A percentile compares a stretch with the other conserved stretches of the same genome.
phyloP scores from a whole-genome alignment of 2,329 filamentous ascomycete species.

The Alternaria brassicicola region DNA sequence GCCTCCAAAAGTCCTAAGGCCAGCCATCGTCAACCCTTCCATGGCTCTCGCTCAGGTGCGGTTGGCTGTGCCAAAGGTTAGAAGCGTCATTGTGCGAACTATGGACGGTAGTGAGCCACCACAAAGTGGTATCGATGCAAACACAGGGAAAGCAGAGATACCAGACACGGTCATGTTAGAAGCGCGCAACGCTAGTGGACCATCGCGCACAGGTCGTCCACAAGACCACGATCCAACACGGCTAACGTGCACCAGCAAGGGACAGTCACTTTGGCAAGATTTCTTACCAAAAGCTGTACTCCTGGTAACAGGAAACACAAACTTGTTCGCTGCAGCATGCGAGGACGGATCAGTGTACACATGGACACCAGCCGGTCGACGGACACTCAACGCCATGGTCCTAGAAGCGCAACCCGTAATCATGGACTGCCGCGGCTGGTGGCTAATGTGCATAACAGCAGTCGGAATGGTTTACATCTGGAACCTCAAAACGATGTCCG shows the following conservation, averaged over 20 bases:
- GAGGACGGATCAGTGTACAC: slow-evolving; percentile 90
- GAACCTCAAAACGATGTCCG: slow-evolving; percentile 82
- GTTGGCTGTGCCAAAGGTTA: slow-evolving; percentile 84
- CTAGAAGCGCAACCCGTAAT: slow-evolving; percentile 94
- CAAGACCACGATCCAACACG: slow-evolving; percentile 80
- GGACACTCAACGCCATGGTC: slow-evolving; percentile 82
- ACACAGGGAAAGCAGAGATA: slow-evolving; percentile 55
- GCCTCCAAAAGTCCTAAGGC: slow-evolving; percentile 81
- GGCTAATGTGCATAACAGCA: slow-evolving; percentile 87
- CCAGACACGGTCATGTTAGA: slow-evolving; percentile 79
- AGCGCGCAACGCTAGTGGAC: slow-evolving; percentile 77
- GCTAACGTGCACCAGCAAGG: slow-evolving; percentile 80
- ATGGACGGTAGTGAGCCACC: slow-evolving; percentile 68
- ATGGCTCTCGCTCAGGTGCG: slow-evolving; percentile 83
- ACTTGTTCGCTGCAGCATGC: slow-evolving; percentile 91
- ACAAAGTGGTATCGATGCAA: slow-evolving; percentile 51
- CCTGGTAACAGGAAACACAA: slow-evolving; percentile 86
- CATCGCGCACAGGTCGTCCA: slow-evolving; percentile 63
- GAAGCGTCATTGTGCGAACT: slow-evolving; percentile 80
- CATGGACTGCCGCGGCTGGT: slow-evolving; percentile 85
- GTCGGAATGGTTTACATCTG: slow-evolving; percentile 91
- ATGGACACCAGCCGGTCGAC: slow-evolving; percentile 90
- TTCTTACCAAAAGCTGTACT: slow-evolving; percentile 86
- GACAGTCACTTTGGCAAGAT: slow-evolving; percentile 88
- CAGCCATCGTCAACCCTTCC: slow-evolving; percentile 82